Conservation (phyloP, 495 filamentous ascomycete genomes). For the Penicillium bovifimosum region DNA sequence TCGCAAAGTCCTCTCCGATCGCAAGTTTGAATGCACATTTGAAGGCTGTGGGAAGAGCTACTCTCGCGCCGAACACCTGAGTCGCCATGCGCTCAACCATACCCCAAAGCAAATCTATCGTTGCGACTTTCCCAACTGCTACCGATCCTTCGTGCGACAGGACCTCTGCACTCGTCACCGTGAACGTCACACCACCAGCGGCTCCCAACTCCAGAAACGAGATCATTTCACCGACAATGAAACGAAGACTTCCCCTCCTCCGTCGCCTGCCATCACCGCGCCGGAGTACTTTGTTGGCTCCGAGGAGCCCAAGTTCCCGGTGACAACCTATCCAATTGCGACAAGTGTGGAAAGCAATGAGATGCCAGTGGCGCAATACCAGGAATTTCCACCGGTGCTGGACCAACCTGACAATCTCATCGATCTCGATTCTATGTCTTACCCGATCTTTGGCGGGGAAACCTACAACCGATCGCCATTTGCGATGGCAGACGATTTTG, state of each 20-base stretch:
- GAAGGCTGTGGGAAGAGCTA: constrained; percentile 94
- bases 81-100: constrained; percentile 93
- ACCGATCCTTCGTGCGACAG: constrained; percentile 86
- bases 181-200: constrained; percentile 92
- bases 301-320: constrained; percentile 11
- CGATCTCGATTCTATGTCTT: constrained; percentile 60
- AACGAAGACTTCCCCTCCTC: constrained; percentile 16
- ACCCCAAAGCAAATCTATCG: constrained; percentile 90
- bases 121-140: constrained; percentile 90
- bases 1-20: constrained; percentile 76
- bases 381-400: constrained; percentile 19
- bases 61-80: constrained; percentile 93
- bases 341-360: constrained; percentile 22
- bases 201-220: constrained; percentile 88
- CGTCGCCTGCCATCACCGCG: constrained; percentile 19
- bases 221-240: constrained; percentile 46
- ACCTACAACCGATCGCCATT: constrained; percentile 79
- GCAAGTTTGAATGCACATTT: constrained; percentile 89
- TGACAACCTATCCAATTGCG: constrained; percentile 24
- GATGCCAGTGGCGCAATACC: constrained; percentile 22
- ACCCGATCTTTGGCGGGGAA: constrained; percentile 81
- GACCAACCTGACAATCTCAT: constrained; percentile 18
- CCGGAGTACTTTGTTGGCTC: constrained; percentile 19
- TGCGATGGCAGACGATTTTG: constrained; percentile 86
- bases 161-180: constrained; percentile 91